Base-by-base conservation (phyloP, 768 basidiomycete species). In the Pluteus cervinus region DNA sequence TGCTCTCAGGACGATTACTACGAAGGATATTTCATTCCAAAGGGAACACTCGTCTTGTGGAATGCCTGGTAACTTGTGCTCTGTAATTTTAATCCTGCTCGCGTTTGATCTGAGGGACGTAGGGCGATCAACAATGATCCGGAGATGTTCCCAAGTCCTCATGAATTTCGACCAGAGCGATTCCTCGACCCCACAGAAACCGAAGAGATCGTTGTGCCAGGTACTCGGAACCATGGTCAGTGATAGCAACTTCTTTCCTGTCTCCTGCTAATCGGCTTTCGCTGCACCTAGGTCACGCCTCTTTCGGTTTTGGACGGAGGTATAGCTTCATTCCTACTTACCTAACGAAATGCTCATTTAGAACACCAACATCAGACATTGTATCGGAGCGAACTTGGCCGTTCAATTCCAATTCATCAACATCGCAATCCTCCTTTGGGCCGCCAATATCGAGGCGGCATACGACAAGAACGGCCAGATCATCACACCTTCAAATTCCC, bases 101-200 rank as follows among this genome's bases (percentile, higher is more conserved):
- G n/a, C n/a, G n/a, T n/a, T 22, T 17, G 16, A 17, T 11, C 11
- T 24, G 4, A 41, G 20, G 8, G 17, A 20, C 11, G 25, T 7
- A 60, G 61, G 57, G 45, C 54, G 16, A 62, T 66, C 26, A 46
- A 61, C 3, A 58, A 61, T 17, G 62, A 68, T 38, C 54, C 55
- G 2, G 48, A 50, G 7, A 49, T 51, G 4, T 66, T 48, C 32
- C 47, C 53, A 1, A 47, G 63, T 22, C 65, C 63, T 3, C 36
- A 56, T 6, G 38, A 35, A 6, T 67, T 65, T 42, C 46, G 49
- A 12, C 53, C 60, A 1, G 54, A 54, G 5, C 46, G 66, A 24
- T 58, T 48, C 26, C n/a, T n/a, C n/a, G n/a, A n/a, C n/a, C n/a
- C n/a, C n/a, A n/a, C n/a, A n/a, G n/a, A n/a, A n/a, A n/a, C n/a